Base-by-base conservation (phyloP, 129 eudicot genomes). In the Lactuca saligna region DNA sequence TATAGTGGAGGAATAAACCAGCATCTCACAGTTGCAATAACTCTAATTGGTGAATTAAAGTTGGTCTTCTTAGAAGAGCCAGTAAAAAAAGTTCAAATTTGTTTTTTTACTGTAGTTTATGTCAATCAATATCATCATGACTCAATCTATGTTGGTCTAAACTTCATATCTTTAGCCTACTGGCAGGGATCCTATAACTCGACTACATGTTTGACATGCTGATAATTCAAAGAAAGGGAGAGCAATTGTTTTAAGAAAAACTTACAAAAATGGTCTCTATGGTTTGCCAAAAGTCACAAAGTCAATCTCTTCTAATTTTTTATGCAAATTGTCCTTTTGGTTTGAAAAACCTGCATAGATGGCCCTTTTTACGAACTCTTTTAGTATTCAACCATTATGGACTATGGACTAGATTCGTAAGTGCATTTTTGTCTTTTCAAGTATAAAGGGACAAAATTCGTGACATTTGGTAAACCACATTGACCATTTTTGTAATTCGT, bases 1-100 rank as follows among this genome's bases (percentile, higher is more conserved):
- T 93, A 89, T 61, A 93, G 98, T 65, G 98, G 98, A 77, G 98
- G 98, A 72, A 93, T 93, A 96, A 93, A 77, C 68, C 89, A 96
- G 8, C 96, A 96, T 10, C 98, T 93, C n/a, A 93, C 95, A 81
- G 97, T 93, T 64, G 98, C 98, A 61, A 84, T 90, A 41, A 88
- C 98, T 54, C 88, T 93, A 48, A 83, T 93, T 71, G 98, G 98
- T 42, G 95, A 93, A 60, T 96, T 97, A 35, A 93, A 87, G 69
- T 61, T 93, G 78, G 86, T 93, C 73, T 84, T 93, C 74, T 65
- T 93, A 78, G 98, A 93, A 73, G 98, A 93, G 68, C 98, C 98
- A 76, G 98, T 93, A 68, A 49, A 85, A 41, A 48, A 50, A 69
- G 11, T 57, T 54, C 8, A 3, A 51, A 31, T 41, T 63, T 44